Evolutionary conservation across 2,329 filamentous ascomycete species (phyloP), one percentile per base, ranked within the genome.

Genomic region (Capronia americana): DNA sequence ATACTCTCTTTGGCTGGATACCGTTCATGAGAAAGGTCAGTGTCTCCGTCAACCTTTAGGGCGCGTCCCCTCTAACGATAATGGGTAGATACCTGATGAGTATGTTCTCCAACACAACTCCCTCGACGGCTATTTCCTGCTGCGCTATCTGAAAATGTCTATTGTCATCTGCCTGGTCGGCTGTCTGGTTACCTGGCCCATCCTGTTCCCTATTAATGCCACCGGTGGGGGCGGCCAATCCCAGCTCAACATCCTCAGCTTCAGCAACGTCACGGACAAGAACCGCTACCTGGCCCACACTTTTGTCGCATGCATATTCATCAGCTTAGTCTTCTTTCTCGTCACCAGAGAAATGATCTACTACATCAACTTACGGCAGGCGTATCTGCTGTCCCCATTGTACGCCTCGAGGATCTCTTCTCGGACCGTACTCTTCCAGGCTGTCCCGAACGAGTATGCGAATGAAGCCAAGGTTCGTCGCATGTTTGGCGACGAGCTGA

Each of bases 321-420:
- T 91, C 77, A 80, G 87, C 54, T 98, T 98, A 76, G 85, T 98
- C 70, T 90, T 98, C 77, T 95, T 92, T 79, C 89, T 92, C 74
- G 87, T 98, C 69, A 90, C 93, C 63, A 87, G 94, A 65, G 94
- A 98, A 78, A 89, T 88, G 75, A 90, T 98, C 73, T 97, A 90
- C 84, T 96, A 92, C 79, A 90, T 97, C 82, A 96, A 96, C 74
- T 80, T 98, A 59, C 91, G 93, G 69, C 94, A 98, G 79, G 94
- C 94, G 0, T 97, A 96, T 79, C 87, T 96, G 48, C 86, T 96
- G 63, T 93, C 92, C 11, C 92, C 93, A 11, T 83, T 91, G 56
- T 96, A 96, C 76, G 86, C 92, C 61, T 90, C 89, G 74, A 91
- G 93, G 64, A 88, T 97, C 54, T 97, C 94, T 1, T 94, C 93